Conservation (phyloP, 169 alveolate species). For the Eimeria sp. region DNA sequence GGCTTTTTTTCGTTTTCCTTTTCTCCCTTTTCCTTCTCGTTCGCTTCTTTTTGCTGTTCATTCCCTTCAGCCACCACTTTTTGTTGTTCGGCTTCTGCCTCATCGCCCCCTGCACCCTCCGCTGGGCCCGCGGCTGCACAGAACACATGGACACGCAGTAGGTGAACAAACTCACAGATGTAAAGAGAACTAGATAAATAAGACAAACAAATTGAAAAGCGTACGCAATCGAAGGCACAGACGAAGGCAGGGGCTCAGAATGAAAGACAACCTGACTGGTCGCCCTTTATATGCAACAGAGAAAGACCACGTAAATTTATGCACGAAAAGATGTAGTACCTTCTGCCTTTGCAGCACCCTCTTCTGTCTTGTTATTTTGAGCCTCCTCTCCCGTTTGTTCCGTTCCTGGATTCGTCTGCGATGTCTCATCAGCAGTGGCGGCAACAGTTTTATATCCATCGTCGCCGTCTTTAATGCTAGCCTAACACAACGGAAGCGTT, state of each 20-base stretch:
- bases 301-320: not conserved
- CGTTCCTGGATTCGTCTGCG: slow-evolving; percentile 51
- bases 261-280: too few relatives aligned
- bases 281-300: not conserved
- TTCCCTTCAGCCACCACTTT: not conserved
- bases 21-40: slow-evolving; percentile 3
- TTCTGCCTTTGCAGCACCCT: slow-evolving; percentile 1
- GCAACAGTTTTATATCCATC: slow-evolving; percentile 24
- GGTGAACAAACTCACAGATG: not conserved
- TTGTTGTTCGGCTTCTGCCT: not conserved
- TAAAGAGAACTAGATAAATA: not conserved
- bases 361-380: not conserved
- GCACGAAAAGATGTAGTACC: not conserved
- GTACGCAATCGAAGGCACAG: not conserved
- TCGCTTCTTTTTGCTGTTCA: not conserved
- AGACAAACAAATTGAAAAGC: not conserved
- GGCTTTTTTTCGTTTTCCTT: not conserved
- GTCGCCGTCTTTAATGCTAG: slow-evolving; percentile 19
- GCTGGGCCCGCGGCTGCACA: not conserved
- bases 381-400: slow-evolving; percentile 36
- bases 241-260: too few relatives aligned
- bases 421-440: slow-evolving; percentile 7
- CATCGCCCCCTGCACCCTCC: not conserved
- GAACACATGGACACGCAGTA: not conserved
- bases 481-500: not conserved